Base-by-base conservation (phyloP, 2,329 filamentous ascomycete species). In the Metarhizium rileyi region DNA sequence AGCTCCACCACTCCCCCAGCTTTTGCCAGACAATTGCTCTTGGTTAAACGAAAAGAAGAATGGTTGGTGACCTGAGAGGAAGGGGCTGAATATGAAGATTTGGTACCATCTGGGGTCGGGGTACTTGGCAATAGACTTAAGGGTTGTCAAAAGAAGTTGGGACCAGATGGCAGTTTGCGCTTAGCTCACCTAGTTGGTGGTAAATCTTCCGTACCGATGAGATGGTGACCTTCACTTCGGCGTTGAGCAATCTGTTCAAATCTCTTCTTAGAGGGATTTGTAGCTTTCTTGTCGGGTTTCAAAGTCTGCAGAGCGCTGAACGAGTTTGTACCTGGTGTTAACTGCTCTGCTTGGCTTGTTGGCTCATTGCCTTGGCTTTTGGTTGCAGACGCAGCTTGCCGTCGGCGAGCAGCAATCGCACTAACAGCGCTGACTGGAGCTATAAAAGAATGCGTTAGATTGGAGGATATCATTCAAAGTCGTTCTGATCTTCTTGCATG, bases 1-100 rank as follows among this genome's bases (percentile, higher is more conserved):
- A 81, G 50, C 20, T 69, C 58, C n/a, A 71, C 44, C 1, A 64
- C 56, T 0, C 72, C 74, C 42, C 69, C 63, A 4, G 62, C 36
- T 22, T 68, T 70, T 22, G 55, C 60, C 44, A 66, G 65, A 20
- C 69, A 61, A 43, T 75, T 80, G 38, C 66, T 65, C 51, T 72
- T 71, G 22, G 58, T 69, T 2, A 70, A 66, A 22, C 63, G 68
- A 47, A 77, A 76, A 0, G 75, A 73, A 0, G 73, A 72, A 48
- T 74, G 68, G 20, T 69, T 66, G 3, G 55, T 52, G n/a, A 52
- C 33, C 42, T 50, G 53, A 35, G 51, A 46, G 43, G 48, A 52
- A 14, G 47, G 7, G 36, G 26, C 9, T 20, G 18, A n/a, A 33
- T 35, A 22, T 26, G 44, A 22, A 23, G 22, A 3, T 20, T 16